Evolutionary conservation across 306 rosid species (phyloP), one percentile per base, ranked within the genome.

Genomic region (Rosa persica): DNA sequence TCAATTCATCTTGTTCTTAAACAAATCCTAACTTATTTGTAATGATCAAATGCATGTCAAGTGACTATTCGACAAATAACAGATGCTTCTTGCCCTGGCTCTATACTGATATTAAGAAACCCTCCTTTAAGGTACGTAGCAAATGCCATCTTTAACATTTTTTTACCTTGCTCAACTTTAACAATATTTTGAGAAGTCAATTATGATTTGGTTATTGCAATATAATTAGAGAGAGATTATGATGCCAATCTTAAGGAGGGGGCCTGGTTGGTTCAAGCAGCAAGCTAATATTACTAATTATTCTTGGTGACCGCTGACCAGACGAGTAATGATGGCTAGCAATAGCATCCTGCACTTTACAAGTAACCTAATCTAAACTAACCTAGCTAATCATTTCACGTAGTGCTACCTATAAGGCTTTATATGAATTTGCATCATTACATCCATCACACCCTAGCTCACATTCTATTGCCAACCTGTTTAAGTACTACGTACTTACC

Each of bases 261-360:
- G 60, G 30, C 1, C 62, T 55, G 38, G 8, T 23, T 58, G 2
- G 64, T 10, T 22, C 64, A 57, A 57, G 34, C 34, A 57, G 64
- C 15, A 57, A 12, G 40, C 40, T 12, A 0, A 13, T 30, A 62
- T 15, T 15, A 64, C 38, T 15, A 17, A 62, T 34, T 34, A 34
- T 58, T 23, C 38, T 25, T 58, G 17, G 68, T 64, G 68, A 64
- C 43, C 22, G 68, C 40, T 64, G 68, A 64, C 43, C 68, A 34
- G 43, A 64, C 43, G 38, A 15, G 43, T 64, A 64, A 64, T 64
- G 68, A 64, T 64, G 68, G 43, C 19, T 34, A 64, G 42, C 68
- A 64, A 15, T 34, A 64, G 67, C 43, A 62, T 62, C 10, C 17
- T 62, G 68, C 68, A 27, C 68, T 62, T 62, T 62, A 62, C 68